Conservation (phyloP, 371 early-diverging fungal genomes). For the Haplosporangium sp. region DNA sequence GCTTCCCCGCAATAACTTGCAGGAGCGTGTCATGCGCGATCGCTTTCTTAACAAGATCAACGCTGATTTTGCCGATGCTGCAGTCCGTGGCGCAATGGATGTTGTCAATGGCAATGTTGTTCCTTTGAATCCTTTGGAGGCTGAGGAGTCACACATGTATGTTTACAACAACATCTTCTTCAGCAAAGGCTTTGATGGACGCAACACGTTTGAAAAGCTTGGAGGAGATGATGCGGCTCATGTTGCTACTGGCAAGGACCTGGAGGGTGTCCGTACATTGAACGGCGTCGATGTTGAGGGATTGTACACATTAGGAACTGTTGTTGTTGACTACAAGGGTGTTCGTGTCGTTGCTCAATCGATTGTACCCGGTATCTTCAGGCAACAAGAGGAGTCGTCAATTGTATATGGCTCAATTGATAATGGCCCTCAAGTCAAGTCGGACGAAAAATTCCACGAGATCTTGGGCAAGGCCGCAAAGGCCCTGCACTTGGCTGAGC, state of each 20-base stretch:
- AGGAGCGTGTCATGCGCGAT: conserved; percentile 91
- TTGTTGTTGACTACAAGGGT: conserved; percentile 93
- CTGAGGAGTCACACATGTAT: conserved; percentile 87
- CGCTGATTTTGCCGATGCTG: conserved; percentile 93
- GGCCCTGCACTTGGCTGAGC: conserved; percentile 85
- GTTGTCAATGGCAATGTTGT: conserved; percentile 85
- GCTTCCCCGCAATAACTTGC: conserved; percentile 78
- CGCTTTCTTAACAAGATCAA: conserved; percentile 85
- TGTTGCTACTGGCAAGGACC: conserved; percentile 93
- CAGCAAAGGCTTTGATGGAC: conserved; percentile 91
- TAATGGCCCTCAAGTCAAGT: conserved; percentile 77
- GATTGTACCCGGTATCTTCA: conserved; percentile 86
- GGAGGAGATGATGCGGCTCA: conserved; percentile 95
- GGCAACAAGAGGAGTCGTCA: conserved; percentile 82
- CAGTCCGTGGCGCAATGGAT: conserved; percentile 85
- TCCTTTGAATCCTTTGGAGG: conserved; percentile 85
- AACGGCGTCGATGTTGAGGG: conserved; percentile 82
- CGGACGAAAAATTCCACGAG: conserved; percentile 83
- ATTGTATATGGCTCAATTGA: conserved; percentile 94
- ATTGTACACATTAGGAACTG: conserved; percentile 88
- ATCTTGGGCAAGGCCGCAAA: conserved; percentile 78
- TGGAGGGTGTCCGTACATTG: conserved; percentile 87
- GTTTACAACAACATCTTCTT: conserved; percentile 96
- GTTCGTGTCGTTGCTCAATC: conserved; percentile 92
- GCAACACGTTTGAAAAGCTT: conserved; percentile 82